Evolutionary conservation across 2,329 filamentous ascomycete genomes (phyloP).

Genomic region (Cercospora sojina): DNA sequence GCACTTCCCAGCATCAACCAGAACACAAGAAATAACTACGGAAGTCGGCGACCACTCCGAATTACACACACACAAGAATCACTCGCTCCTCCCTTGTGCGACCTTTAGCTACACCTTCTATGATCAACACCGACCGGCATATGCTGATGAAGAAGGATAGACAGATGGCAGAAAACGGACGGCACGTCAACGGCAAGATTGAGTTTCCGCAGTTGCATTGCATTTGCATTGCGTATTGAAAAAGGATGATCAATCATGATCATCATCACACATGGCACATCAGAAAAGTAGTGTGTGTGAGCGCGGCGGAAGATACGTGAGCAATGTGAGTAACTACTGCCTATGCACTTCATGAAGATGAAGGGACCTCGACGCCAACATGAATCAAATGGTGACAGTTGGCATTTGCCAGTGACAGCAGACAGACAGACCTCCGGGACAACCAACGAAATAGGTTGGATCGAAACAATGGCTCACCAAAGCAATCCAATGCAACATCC

Average conservation of each 20-base stretch:
- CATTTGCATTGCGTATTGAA: neutral
- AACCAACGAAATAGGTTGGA: no score
- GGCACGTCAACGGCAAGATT: neutral
- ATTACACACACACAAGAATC: neutral
- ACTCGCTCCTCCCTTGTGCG: neutral
- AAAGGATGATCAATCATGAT: no score
- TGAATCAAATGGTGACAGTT: no score
- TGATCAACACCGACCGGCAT: neutral
- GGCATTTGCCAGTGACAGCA: neutral
- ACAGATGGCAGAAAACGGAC: neutral
- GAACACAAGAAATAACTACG: no score
- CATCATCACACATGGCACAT: no score
- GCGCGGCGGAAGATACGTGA: no score
- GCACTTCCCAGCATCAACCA: no score
- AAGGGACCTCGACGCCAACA: no score
- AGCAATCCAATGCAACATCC: slow-evolving; percentile 6
- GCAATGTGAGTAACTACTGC: no score
- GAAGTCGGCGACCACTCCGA: neutral
- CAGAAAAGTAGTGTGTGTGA: no score
- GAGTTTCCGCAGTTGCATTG: slow-evolving; percentile 2
- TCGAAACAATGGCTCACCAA: neutral
- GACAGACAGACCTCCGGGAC: no score
- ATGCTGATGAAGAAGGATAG: neutral
- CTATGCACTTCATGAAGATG: no score
- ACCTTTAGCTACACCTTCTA: neutral